Evolutionary conservation across 345 rosid species (phyloP), one percentile per base, ranked within the genome.

Genomic region (Reutealis trisperma): DNA sequence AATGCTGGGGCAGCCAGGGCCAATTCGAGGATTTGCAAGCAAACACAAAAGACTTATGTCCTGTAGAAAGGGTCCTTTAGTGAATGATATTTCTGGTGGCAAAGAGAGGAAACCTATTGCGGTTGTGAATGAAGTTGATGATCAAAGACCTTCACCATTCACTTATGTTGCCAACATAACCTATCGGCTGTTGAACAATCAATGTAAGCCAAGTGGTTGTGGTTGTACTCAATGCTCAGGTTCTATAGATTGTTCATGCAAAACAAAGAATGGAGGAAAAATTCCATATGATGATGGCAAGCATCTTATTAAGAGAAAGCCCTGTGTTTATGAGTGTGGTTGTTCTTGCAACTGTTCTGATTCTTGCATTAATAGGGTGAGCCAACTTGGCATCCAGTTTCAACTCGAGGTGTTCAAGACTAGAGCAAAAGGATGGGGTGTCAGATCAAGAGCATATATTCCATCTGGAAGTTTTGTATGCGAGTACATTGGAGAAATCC

Each of bases 351-450:
- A 84, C 37, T 91, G 93, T 71, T 65, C 76, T 55, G 77, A 77
- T 52, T 83, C 49, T 62, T 89, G 95, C 86, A 67, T 60, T 32
- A 91, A 89, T 68, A 78, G 87, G 70, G 86, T 82, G 42, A 77
- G 83, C 57, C 95, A 91, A 73, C 70, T 78, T 10, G 91, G 93
- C 30, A 67, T 88, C 30, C 77, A 80, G 72, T 69, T 67, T 49
- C 83, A 77, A 42, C 77, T 90, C 30, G 91, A 90, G 80, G 88
- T 90, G 64, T 89, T 89, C 74, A 88, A 76, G 77, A 87, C 89
- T 60, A 63, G 15, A 18, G 47, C 79, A 51, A 83, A 64, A 47
- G 88, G 92, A 65, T 90, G 91, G 94, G 92, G 77, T 62, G 88
- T 51, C 24, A 86, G 91, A 65, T 88, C 92, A 0, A 83, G 80